Percentiles rank a stretch among this genome's conserved stretches.
These are phyloP conservation scores for Alternaria longipes DNA, from an alignment of 2,329 filamentous ascomycete genomes.

Conservation along the genomic window DNA sequence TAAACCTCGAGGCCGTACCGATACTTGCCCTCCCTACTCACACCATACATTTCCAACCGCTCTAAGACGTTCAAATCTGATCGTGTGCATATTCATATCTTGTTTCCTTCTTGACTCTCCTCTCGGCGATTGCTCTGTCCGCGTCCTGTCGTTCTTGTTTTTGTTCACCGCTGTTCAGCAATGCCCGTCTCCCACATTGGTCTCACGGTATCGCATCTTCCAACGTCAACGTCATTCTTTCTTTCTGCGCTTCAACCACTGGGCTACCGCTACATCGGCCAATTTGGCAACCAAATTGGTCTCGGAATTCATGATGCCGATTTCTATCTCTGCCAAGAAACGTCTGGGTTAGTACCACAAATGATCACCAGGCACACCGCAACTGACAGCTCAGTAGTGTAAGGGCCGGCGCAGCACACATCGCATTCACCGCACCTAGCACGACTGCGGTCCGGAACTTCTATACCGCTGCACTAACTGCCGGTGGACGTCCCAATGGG, in stretches of 20 bases:
- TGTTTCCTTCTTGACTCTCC: conserved; percentile 10
- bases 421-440: conserved; percentile 74
- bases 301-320: conserved; percentile 69
- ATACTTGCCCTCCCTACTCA: conserved; percentile 21
- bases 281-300: conserved; percentile 68
- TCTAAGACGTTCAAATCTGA: conserved; percentile 17
- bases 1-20: conserved; percentile 43
- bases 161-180: conserved; percentile 28
- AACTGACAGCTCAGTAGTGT: conserved; percentile 44
- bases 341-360: conserved; percentile 60
- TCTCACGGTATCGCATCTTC: conserved; percentile 77
- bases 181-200: conserved; percentile 72
- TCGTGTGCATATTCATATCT: conserved; percentile 23
- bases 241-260: conserved; percentile 80
- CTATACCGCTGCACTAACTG: conserved; percentile 73
- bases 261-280: conserved; percentile 75
- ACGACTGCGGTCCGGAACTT: conserved; percentile 74
- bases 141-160: conserved; percentile 22
- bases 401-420: conserved; percentile 65
- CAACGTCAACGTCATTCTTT: conserved; percentile 84
- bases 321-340: conserved; percentile 71
- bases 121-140: conserved; percentile 20
- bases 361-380: conserved; percentile 25
- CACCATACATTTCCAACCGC: conserved; percentile 23
- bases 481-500: conserved; percentile 68